Conservation (phyloP, 768 basidiomycete species). For the Suillus subaureus region DNA sequence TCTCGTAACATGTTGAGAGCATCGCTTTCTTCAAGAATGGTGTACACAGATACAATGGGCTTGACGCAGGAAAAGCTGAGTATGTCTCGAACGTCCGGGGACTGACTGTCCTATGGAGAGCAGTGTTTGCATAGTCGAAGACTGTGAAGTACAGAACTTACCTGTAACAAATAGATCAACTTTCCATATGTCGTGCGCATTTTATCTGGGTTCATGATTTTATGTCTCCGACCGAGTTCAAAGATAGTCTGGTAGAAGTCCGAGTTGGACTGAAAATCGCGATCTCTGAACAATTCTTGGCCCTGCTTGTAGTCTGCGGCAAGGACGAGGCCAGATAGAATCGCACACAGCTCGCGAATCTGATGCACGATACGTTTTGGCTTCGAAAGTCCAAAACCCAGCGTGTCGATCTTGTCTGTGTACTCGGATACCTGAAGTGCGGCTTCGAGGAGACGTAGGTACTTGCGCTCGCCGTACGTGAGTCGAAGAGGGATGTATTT, state of each 20-base stretch:
- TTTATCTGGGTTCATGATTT: slow-evolving; percentile 92
- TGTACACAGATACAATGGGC: slow-evolving; percentile 76
- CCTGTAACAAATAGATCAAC: slow-evolving; percentile 81
- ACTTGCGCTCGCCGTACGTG: slow-evolving; percentile 76
- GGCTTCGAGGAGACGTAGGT: slow-evolving; percentile 81
- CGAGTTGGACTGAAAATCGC: slow-evolving; percentile 79
- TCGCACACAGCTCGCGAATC: slow-evolving; percentile 85
- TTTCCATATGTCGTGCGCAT: slow-evolving; percentile 91
- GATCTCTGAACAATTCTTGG: slow-evolving; percentile 82
- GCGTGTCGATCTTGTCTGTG: slow-evolving; percentile 87
- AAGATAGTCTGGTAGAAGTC: slow-evolving; percentile 82
- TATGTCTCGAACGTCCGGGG: slow-evolving; percentile 78
- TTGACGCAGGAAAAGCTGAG: slow-evolving; percentile 78
- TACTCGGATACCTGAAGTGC: slow-evolving; percentile 86
- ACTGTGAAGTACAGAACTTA: slow-evolving; percentile 28
- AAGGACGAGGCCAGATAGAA: slow-evolving; percentile 81
- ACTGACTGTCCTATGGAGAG: slow-evolving; percentile 72
- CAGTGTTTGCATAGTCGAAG: neutral
- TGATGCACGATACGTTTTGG: slow-evolving; percentile 87
- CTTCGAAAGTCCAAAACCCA: slow-evolving; percentile 77
- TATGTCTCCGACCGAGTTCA: slow-evolving; percentile 82
- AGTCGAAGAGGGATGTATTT: slow-evolving; percentile 83
- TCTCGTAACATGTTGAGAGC: slow-evolving; percentile 74
- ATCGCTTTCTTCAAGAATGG: slow-evolving; percentile 63
- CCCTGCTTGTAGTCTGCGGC: slow-evolving; percentile 87